Evolutionary conservation across 352 stramenopile genomes (phyloP), one percentile per base, ranked within the genome.

Genomic region (Pythium aquatile): DNA sequence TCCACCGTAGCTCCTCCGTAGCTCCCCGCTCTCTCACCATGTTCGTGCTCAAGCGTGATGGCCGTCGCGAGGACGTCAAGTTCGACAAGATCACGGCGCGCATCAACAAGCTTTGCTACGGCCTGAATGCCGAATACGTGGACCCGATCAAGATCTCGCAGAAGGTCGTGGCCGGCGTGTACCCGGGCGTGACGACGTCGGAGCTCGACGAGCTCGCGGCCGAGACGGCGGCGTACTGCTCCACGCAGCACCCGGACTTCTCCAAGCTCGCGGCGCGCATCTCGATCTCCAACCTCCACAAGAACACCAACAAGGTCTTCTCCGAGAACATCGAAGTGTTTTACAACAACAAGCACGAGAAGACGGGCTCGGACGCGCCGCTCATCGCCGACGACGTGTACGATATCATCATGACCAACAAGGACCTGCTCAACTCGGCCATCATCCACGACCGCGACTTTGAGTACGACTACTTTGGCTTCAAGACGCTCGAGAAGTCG

Each of bases 111-210:
- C 93, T 99, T 32, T 99, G 97, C 80, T 98, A 99, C 73, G 97
- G 97, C 6, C 86, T 99, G 24, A 97, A 99, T 75, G 76, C 80
- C n/a, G 76, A 98, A 69, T 98, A 98, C 76, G 94, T 99, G 13
- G 96, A 99, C 77, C 89, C 97, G 42, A 84, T 98, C 63, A 81
- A 98, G 71, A 98, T 99, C 74, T 96, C 97, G 44, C 96, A 99
- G 82, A 99, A 99, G 81, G 97, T 99, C 17, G 97, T 99, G 61
- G 92, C 97, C n/a, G 97, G 97, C 60, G 94, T 99, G 17, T 99
- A 99, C 78, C 92, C 96, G 2, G 97, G 97, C 51, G 97, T 99
- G 1, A 99, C 96, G 5, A 99, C 97, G n/a, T 88, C 78, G 5
- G 97, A 99, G 76, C 85, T 99, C 11, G 98, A 99, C 74, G 97